Evolutionary conservation across 164 flowering plant genomes (phyloP), one percentile per base, ranked within the genome.

Genomic region (Piper longum): DNA sequence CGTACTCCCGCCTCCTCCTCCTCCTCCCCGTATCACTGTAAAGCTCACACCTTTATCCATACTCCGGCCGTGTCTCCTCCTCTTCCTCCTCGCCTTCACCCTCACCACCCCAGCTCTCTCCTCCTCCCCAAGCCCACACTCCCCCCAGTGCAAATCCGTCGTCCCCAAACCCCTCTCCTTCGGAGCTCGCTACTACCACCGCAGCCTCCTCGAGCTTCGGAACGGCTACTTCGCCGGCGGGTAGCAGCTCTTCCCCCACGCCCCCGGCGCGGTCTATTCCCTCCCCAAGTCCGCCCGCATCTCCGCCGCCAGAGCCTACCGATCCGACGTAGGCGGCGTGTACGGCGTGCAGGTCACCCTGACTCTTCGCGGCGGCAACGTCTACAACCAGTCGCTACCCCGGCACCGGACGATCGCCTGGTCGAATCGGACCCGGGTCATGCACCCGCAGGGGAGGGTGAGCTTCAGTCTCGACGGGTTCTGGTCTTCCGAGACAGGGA

Each of bases 401-500:
- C 7, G 9, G 52, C n/a, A n/a, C n/a, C n/a, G n/a, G 36, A 26
- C 36, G 36, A 26, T 26, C 36, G 3, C 52, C 42, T 16, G 56
- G 41, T 16, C 42, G 39, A 62, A n/a, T 40, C 55, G 42, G 40
- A 16, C 17, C 44, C 61, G 60, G 63, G 6, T 42, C 51, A 45
- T 57, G 16, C 8, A 41, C 4, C 56, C 40, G 65, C 57, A 64
- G 40, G 61, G 66, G 5, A 52, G 57, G 0, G 2, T 72, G 19
- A 56, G 9, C 5, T 80, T 80, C 62, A 12, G 12, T 1, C 43
- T 85, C 16, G 12, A 63, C 13, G 91, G 91, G 39, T 83, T 77
- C 64, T 85, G 85, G 85, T 76, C 83, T 4, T 72, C 67, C 16
- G 62, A 72, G 7, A 59, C 77, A 6, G 79, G 82, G 67, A 72